Conservation (phyloP, 306 rosid species). For the Cicer bijugum region DNA sequence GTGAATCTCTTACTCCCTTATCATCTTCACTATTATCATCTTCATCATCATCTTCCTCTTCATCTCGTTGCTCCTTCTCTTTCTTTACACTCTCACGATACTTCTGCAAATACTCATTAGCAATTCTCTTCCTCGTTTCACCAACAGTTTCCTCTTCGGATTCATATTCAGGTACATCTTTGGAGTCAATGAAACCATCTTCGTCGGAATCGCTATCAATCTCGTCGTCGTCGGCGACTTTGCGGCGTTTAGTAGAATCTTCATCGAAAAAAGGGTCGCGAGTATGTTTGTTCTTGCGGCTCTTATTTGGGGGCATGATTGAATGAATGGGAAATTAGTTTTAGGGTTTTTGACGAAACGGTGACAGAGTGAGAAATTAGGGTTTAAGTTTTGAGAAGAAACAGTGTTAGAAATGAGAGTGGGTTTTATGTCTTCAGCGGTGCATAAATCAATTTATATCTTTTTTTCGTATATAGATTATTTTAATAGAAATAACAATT, state of each 20-base stretch:
- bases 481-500: no score
- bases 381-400: background rate
- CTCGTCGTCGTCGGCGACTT: conserved; percentile 49
- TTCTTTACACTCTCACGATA: conserved; percentile 51
- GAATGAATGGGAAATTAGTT: background rate
- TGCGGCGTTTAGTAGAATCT: conserved; percentile 67
- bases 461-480: no score
- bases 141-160: conserved; percentile 55
- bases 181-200: conserved; percentile 42
- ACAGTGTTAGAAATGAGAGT: background rate
- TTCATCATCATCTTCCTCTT: conserved; percentile 26
- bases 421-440: background rate
- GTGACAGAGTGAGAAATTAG: background rate
- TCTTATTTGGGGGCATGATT: conserved; percentile 51
- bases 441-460: no score
- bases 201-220: conserved; percentile 73
- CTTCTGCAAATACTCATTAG: conserved; percentile 55
- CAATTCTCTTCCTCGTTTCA: conserved; percentile 74
- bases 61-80: conserved; percentile 58
- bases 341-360: conserved; percentile 44
- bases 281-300: conserved; percentile 50
- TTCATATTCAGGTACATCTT: background rate
- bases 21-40: conserved; percentile 46
- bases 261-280: conserved; percentile 64
- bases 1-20: conserved; percentile 72